Evolutionary conservation across 495 filamentous ascomycete species (phyloP), one percentile per base, ranked within the genome.

Genomic region (Aspergillus egyptiacus): DNA sequence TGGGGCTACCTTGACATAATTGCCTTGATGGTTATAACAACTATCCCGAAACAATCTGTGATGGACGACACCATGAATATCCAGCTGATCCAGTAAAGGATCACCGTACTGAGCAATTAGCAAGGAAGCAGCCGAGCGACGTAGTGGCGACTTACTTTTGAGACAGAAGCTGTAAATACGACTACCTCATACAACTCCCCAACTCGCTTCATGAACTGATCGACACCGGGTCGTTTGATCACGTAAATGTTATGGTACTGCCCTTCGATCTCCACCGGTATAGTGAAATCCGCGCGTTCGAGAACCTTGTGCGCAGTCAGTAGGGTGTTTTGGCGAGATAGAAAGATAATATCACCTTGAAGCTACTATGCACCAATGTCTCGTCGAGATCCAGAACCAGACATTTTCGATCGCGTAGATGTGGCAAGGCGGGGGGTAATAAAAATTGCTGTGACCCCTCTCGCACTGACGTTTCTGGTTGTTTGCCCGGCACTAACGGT

Each of bases 231-330:
- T 46, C 93, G 82, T 68, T 99, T 99, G 64, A 97, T 97, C 40
- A 99, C 93, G 64, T 99, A 99, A 11, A 99, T 95, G 56, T 99
- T 99, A 67, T 99, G 93, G 62, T 90, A 96, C 63, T 96, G 93
- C 13, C 93, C 93, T 67, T 99, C 93, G 50, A 99, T 99, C 63
- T 99, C 93, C 25, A 99, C 94, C 1, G 93, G 93, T 63, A 99
- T 97, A 10, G 94, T 99, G 59, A 99, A 96, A 71, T 99, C 93
- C 35, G 93, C 94, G 72, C 96, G 91, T 55, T 97, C 88, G 35
- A 99, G 79, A 55, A 97, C 91, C 93, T 11, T 15, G 6, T 40
- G 51, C 11, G 51, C 28, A 37, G 35, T 39, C 11, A 37, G 35
- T 6, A 14, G 3, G 7, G 7, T 7, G 18, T 5, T 44, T 5